These are phyloP conservation scores for Penicillium mononematosum DNA, from an alignment of 495 filamentous ascomycete species.

Conservation along the genomic window DNA sequence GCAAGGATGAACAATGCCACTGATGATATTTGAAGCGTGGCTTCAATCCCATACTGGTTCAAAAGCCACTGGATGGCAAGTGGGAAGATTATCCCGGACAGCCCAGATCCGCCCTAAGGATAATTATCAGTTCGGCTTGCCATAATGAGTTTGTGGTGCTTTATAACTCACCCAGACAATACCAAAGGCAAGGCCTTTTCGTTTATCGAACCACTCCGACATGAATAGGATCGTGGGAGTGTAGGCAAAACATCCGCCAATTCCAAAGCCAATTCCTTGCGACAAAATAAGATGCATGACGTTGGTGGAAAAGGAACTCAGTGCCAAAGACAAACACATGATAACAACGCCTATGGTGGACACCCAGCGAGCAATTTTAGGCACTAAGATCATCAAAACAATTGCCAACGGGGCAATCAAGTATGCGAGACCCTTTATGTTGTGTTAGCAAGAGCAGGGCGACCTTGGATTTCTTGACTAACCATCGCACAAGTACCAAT, in stretches of 20 bases:
- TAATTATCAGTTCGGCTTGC: not conserved
- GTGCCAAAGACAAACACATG: constrained; percentile 38
- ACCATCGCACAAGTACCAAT: constrained; percentile 50
- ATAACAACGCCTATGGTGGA: constrained; percentile 42
- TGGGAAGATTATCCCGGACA: constrained; percentile 45
- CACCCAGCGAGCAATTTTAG: constrained; percentile 30
- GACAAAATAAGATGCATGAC: constrained; percentile 47
- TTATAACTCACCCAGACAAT: constrained; percentile 39
- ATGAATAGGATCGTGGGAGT: constrained; percentile 48
- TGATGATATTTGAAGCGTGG: constrained; percentile 48
- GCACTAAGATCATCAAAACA: constrained; percentile 34
- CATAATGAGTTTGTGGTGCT: not conserved
- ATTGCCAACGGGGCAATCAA: constrained; percentile 41
- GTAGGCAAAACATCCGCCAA: constrained; percentile 47
- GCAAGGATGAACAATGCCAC: constrained; percentile 45
- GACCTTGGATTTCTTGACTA: not conserved
- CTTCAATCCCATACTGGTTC: constrained; percentile 47
- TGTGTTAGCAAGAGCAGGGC: not conserved
- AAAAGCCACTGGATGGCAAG: constrained; percentile 50
- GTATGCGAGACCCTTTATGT: constrained; percentile 45
- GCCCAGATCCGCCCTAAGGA: constrained; percentile 37
- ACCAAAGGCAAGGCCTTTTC: constrained; percentile 50
- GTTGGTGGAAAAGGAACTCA: constrained; percentile 45
- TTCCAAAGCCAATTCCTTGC: constrained; percentile 49
- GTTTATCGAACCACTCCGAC: constrained; percentile 52